A percentile compares a stretch with the other conserved stretches of the same genome.
These are phyloP conservation scores for Gentiana straminea DNA, from an alignment of 257 asterid genomes.

Conservation along the genomic window DNA sequence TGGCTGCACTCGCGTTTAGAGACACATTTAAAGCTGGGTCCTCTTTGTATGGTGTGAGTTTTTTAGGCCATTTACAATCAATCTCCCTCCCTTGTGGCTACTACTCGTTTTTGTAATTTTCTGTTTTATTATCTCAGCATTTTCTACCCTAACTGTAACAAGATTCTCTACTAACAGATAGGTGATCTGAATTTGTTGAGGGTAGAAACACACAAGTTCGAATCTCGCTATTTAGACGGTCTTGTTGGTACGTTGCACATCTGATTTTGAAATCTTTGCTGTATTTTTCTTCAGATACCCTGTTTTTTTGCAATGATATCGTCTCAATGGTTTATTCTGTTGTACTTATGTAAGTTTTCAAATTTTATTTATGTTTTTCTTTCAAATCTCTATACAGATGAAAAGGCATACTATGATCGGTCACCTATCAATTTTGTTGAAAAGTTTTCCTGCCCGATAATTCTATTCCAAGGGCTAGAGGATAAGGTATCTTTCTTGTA, in stretches of 20 bases:
- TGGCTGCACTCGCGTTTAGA: constrained; percentile 89
- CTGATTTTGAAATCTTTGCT: neutral
- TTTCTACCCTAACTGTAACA: neutral
- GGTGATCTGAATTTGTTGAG: constrained; percentile 68
- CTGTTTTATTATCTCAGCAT: neutral
- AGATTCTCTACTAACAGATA: constrained; percentile 38
- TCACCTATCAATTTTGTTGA: constrained; percentile 78
- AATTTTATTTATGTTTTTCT: neutral
- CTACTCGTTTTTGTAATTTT: constrained; percentile 2
- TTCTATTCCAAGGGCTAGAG: constrained; percentile 86
- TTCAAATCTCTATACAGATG: constrained; percentile 31
- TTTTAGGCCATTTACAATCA: constrained; percentile 6
- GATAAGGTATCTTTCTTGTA: constrained; percentile 50
- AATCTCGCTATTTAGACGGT: constrained; percentile 75
- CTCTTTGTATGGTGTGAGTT: constrained; percentile 90
- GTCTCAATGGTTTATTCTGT: neutral
- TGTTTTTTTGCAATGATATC: neutral
- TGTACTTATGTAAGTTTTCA: neutral
- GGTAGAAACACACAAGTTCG: constrained; percentile 81
- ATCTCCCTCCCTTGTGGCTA: neutral
- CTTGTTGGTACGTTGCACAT: constrained; percentile 53
- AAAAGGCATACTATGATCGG: constrained; percentile 51
- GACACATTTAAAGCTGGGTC: constrained; percentile 84
- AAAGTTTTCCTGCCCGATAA: constrained; percentile 76
- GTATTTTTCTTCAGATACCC: constrained; percentile 3